Base-by-base conservation (phyloP, 192 early-diverging fungal genomes). In the Coemansia sp. region DNA sequence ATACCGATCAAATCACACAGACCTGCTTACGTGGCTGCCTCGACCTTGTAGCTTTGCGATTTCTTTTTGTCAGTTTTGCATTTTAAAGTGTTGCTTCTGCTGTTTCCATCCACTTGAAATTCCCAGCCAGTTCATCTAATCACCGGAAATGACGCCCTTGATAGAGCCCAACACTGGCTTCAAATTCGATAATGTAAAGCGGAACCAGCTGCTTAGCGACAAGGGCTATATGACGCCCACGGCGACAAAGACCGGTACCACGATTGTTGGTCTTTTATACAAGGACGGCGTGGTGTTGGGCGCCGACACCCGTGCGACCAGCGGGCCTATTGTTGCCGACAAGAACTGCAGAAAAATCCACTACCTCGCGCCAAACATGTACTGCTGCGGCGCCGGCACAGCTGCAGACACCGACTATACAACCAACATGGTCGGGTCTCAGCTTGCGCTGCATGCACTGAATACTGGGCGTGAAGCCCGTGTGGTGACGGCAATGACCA, bases 301-400 rank as follows among this genome's bases (percentile, higher is more conserved):
- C 6, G 95, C 97, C 19, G 97, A 99, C 76, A 99, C 97, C 10
- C 90, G 97, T 72, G 94, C 97, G 25, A 99, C 97, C 8, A 86
- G 87, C 37, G 97, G 93, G 19, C 86, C 95, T 21, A 97, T 96
- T 69, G 95, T 99, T 9, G 93, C 93, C 1, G 95, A 99, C 86
- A 99, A 99, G 84, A 97, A 99, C 83, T 97, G 95, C 82, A 88
- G 93, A 83, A 99, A 99, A 85, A 95, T 99, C 60, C 95, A 97
- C 85, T 97, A 95, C 70, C 72, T 99, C 50, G 92, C 94, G 43
- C 95, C 95, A 64, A 99, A 99, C 82, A 95, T 96, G 87, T 91
- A 96, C 85, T 97, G 95, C 82, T 94, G 94, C 71, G 95, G 97
- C 61, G 97, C 95, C 23, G 95, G 97, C 67, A 99, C 97, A 14